phyloP scores from a whole-genome alignment of 495 filamentous ascomycete species.

The Penicillium coffeae region DNA sequence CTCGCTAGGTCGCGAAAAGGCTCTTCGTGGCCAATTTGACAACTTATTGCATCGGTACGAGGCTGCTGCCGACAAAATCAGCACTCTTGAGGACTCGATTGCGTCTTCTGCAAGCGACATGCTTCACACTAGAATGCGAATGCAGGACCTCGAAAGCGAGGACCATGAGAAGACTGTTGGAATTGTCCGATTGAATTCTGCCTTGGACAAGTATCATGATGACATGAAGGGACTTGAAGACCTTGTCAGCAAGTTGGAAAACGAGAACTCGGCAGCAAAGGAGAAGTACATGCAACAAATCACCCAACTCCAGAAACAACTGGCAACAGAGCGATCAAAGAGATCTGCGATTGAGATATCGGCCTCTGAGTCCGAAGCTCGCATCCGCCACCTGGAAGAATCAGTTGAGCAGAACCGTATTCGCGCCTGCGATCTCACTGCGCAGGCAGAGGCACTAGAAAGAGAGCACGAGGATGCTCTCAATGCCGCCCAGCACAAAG shows the following conservation, averaged over 20 bases:
- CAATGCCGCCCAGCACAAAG: conserved; percentile 25
- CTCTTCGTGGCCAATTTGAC: conserved; percentile 43
- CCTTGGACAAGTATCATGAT: conserved; percentile 58
- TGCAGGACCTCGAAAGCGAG: conserved; percentile 48
- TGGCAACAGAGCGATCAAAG: conserved; percentile 33
- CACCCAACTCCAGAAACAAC: conserved; percentile 35
- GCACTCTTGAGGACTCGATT: conserved; percentile 51
- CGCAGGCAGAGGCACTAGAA: conserved; percentile 30
- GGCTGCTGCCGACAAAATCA: conserved; percentile 38
- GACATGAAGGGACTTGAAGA: conserved; percentile 62
- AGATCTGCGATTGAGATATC: conserved; percentile 35
- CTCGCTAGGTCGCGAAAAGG: conserved; percentile 31
- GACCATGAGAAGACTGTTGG: conserved; percentile 54
- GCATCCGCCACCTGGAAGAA: conserved; percentile 40
- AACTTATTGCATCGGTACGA: conserved; percentile 35
- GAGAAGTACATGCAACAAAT: conserved; percentile 32
- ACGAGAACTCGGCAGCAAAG: conserved; percentile 40
- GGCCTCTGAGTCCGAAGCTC: conserved; percentile 28
- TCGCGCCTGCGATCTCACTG: conserved; percentile 34
- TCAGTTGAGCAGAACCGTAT: conserved; percentile 32
- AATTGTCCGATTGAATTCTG: conserved; percentile 56
- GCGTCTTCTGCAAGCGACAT: conserved; percentile 54
- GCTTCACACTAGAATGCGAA: conserved; percentile 37
- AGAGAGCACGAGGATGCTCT: conserved; percentile 25
- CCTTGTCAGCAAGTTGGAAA: conserved; percentile 57